Percentiles rank a stretch among this genome's conserved stretches.
These are phyloP conservation scores for Cladosporium austrohemisphaericum DNA, from an alignment of 2,329 filamentous ascomycete genomes.

Conservation along the genomic window DNA sequence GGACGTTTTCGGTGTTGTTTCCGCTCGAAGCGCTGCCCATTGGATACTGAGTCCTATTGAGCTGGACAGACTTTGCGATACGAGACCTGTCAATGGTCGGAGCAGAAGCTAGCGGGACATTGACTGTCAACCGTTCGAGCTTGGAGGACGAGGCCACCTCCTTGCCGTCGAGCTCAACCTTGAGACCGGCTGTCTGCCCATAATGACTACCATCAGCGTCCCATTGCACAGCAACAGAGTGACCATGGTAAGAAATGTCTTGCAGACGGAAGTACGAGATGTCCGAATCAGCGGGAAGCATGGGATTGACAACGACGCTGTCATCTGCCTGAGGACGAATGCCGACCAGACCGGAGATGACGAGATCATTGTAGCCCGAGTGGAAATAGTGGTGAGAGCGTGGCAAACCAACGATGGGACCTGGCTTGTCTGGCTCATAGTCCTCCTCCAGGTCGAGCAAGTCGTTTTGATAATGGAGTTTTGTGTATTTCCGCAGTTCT, in stretches of 20 bases:
- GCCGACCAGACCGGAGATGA: slow-evolving; percentile 42
- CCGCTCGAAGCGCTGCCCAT: slow-evolving; percentile 32
- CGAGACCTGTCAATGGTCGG: slow-evolving; percentile 27
- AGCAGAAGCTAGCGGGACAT: slow-evolving; percentile 24
- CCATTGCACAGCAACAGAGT: slow-evolving; percentile 42
- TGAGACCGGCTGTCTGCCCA: slow-evolving; percentile 29
- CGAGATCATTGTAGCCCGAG: slow-evolving; percentile 42
- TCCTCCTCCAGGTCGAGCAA: slow-evolving; percentile 42
- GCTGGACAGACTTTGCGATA: slow-evolving; percentile 38
- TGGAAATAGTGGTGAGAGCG: slow-evolving; percentile 47
- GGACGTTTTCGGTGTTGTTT: slow-evolving; percentile 27
- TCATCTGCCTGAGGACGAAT: slow-evolving; percentile 40
- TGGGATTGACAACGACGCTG: slow-evolving; percentile 40
- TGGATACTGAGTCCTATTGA: slow-evolving; percentile 32
- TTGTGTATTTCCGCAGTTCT: slow-evolving; percentile 38
- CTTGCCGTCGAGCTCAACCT: slow-evolving; percentile 35
- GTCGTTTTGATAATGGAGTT: slow-evolving; percentile 37
- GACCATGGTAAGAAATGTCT: slow-evolving; percentile 41
- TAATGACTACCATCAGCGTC: slow-evolving; percentile 36
- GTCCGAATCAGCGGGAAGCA: slow-evolving; percentile 30
- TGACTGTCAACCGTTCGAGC: slow-evolving; percentile 27
- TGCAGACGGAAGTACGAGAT: slow-evolving; percentile 43
- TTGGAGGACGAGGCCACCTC: slow-evolving; percentile 31
- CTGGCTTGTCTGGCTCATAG: slow-evolving; percentile 42
- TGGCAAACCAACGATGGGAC: slow-evolving; percentile 41